A percentile compares a stretch with the other conserved stretches of the same genome.
phyloP scores from a whole-genome alignment of 2,329 filamentous ascomycete genomes.

The Myriosclerotinia scirpicola region DNA sequence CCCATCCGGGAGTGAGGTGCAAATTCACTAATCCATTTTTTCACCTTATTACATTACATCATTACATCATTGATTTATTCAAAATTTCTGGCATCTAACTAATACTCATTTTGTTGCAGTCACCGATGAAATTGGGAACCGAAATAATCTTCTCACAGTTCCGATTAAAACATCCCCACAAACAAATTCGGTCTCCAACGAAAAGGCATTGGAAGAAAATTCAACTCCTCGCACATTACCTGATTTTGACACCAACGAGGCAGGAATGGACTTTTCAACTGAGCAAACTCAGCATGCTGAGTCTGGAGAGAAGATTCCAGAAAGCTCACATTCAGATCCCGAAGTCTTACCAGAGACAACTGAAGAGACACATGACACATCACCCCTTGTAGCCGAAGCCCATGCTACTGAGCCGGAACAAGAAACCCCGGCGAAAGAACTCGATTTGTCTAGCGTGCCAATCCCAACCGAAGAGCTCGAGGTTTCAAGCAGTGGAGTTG shows the following conservation, averaged over 20 bases:
- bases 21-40: neutral
- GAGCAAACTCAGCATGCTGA: constrained; percentile 4
- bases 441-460: neutral
- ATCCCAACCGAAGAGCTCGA: constrained; percentile 11
- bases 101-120: constrained; percentile 41
- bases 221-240: constrained; percentile 17
- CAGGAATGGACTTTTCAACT: neutral
- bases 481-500: neutral
- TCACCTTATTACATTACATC: neutral
- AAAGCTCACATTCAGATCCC: neutral
- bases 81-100: neutral
- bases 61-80: neutral
- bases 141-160: constrained; percentile 52
- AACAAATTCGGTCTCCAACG: constrained; percentile 3
- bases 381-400: neutral
- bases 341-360: neutral
- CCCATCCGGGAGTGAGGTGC: neutral
- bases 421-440: neutral
- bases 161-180: constrained; percentile 26
- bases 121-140: constrained; percentile 52
- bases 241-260: constrained; percentile 1
- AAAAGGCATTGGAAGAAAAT: constrained; percentile 12
- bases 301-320: neutral
- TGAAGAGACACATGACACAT: neutral
- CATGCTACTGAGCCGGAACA: neutral